These are phyloP conservation scores for Rubus idaeus DNA, from an alignment of 306 rosid genomes.

Conservation along the genomic window DNA sequence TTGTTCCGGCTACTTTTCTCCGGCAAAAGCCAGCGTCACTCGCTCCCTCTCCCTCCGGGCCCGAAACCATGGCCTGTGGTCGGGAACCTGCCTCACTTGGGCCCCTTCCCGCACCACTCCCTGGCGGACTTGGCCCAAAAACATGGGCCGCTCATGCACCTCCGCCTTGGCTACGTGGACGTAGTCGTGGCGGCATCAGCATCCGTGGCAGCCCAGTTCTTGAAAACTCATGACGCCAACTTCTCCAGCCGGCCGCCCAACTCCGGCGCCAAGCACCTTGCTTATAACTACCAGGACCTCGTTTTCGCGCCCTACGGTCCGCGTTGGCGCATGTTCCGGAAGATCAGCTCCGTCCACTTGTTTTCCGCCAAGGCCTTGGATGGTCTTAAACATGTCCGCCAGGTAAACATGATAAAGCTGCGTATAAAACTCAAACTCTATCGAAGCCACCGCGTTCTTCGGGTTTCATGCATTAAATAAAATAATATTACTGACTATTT, in stretches of 20 bases:
- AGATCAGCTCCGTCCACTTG: conserved; percentile 71
- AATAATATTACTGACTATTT: no score
- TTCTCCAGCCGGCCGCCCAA: conserved; percentile 83
- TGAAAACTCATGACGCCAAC: conserved; percentile 66
- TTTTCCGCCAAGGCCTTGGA: conserved; percentile 83
- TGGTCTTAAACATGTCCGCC: conserved; percentile 57
- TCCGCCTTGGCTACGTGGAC: conserved; percentile 59
- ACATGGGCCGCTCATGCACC: conserved; percentile 77
- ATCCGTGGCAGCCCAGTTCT: conserved; percentile 60
- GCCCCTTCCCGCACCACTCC: conserved; percentile 70
- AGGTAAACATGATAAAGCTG: conserved; percentile 38
- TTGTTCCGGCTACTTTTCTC: conserved; percentile 23
- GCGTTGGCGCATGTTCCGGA: conserved; percentile 72
- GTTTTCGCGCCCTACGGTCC: conserved; percentile 85
- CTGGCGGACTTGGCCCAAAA: conserved; percentile 50
- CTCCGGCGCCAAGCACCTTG: conserved; percentile 66
- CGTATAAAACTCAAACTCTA: no score
- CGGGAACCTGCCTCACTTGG: conserved; percentile 80
- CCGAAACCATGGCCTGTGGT: conserved; percentile 82
- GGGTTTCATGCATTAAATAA: no score
- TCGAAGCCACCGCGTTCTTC: no score
- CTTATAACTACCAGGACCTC: conserved; percentile 73
- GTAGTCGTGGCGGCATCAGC: conserved; percentile 79
- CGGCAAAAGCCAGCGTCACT: background rate
- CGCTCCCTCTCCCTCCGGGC: conserved; percentile 62